Base-by-base conservation (phyloP, 495 filamentous ascomycete genomes). In the Penicillium salamii region DNA sequence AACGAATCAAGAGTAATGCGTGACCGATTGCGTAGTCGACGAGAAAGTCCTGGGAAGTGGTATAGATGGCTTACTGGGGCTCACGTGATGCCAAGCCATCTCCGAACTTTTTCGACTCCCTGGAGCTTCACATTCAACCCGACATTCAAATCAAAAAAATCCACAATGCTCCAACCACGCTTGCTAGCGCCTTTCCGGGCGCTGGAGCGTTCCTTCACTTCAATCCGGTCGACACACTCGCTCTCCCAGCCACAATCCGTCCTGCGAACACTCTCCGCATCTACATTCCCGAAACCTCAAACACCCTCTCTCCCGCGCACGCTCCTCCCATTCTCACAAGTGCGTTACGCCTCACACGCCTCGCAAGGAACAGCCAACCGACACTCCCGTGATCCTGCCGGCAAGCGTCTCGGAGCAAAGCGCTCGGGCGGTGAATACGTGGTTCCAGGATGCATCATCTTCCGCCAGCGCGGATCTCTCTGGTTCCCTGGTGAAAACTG, bases 401-500 rank as follows among this genome's bases (percentile, higher is more conserved):
- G 93, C 47, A 97, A 96, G 74, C 88, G 95, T 62, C 77, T 97
- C 46, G 93, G 93, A 38, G 90, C 91, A 5, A 99, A 99, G 76
- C 92, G 89, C 76, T 83, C 84, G 4, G 88, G 85, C 61, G 91
- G 90, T 60, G 84, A 96, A 69, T 92, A 88, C 63, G 93, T 99
- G 11, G 83, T 91, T 38, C 84, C 90, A 3, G 95, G 95, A 21
- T 96, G 93, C 77, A 97, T 99, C 67, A 91, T 99, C 71, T 99
- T 95, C 82, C 85, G 86, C 54, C 93, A 99, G 70, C 86, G 93
- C 49, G 93, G 93, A 52, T 92, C 95, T 20, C 80, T 84, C 63
- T 99, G 93, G 93, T 90, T 85, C 63, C 83, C 93, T 2, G 93
- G 93, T 55, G 92, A 97, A 64, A 96, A 97, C 71, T 88, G 87